Evolutionary conservation across 2,329 filamentous ascomycete species (phyloP), one percentile per base, ranked within the genome.

Genomic region (Podosphaera fusca): DNA sequence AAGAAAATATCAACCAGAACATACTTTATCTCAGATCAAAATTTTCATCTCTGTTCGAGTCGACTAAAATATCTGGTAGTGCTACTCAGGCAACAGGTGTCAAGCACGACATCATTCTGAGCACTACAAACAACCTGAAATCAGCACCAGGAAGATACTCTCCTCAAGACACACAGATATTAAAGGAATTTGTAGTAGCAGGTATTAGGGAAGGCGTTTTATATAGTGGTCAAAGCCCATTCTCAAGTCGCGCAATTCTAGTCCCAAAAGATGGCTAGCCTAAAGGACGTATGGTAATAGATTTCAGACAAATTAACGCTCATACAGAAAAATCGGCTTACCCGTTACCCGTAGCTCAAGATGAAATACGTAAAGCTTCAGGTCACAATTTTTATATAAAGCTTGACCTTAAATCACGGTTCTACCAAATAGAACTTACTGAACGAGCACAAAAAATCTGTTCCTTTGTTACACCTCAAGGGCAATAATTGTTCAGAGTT

Each of bases 371-470:
- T 10, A 55, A 55, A 34, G 52, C 52, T 40, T 31, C 52, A 42
- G 52, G 34, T 31, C 34, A 55, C 30, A 31, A 40, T 9, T 40
- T 12, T 42, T 55, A 55, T 42, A 42, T 55, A 29, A 55, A 55
- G 31, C n/a, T 55, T 55, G 52, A 42, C 35, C 52, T 55, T 35
- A 40, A 55, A 35, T 55, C 52, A 4, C 35, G 35, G 6, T 55
- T 42, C 33, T 55, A 55, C 36, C 52, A 55, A 29, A 55, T 40
- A 55, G 34, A 34, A 55, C 52, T 42, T 9, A 55, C 52, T 34
- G 52, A 55, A 7, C 35, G 35, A 42, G 35, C 52, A 29, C 2
- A 55, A 55, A 38, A 36, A 55, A 31, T 55, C 36, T 55, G 29
- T 31, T 31, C 52, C 8, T 55, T 55, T 55, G 52, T 40, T 21